Evolutionary conservation across 1,139 yeast genomes (phyloP), one percentile per base, ranked within the genome.

Genomic region (Diutina catenulata): DNA sequence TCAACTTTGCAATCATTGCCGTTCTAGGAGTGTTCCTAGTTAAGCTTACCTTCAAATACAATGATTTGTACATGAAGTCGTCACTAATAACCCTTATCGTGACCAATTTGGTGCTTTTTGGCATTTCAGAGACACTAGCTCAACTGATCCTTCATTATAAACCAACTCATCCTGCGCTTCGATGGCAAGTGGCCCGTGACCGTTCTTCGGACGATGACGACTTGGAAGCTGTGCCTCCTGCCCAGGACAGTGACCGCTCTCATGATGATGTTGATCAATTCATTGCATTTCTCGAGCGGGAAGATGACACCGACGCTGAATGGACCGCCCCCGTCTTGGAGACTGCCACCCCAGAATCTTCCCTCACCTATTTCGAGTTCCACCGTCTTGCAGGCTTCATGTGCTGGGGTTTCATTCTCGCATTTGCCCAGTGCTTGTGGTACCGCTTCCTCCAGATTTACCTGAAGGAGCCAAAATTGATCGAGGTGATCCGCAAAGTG

Each of bases 381-480:
- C 63, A 74, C 42, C 66, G 96, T 43, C 70, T 87, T 51, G 71
- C 80, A 0, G 81, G 94, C 10, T 88, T 88, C 51, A 78, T 86
- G 66, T 62, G 75, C 35, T 88, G 96, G 96, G 95, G 96, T 1
- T 74, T 82, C 42, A 54, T 80, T 4, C 72, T 86, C 61, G 81
- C 95, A 0, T 80, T 84, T 52, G 73, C 78, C 37, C 97, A 87
- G 56, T 82, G 83, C 41, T 78, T 79, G 43, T 91, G 98, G 98
- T 88, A 88, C 52, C 72, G 76, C 47, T 74, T 88, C 43, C 65
- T 91, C 42, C 88, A 88, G 52, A 75, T 86, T 39, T 88, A 82
- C 52, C 74, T 79, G 20, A 81, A 78, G 42, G 91, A 83, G 56
- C 94, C 94, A 16, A 75, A 81, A 27, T 70, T 88, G 40, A 75